Base-by-base conservation (phyloP, 1,284 basidiomycete genomes). In the Pseudozyma pruni region DNA sequence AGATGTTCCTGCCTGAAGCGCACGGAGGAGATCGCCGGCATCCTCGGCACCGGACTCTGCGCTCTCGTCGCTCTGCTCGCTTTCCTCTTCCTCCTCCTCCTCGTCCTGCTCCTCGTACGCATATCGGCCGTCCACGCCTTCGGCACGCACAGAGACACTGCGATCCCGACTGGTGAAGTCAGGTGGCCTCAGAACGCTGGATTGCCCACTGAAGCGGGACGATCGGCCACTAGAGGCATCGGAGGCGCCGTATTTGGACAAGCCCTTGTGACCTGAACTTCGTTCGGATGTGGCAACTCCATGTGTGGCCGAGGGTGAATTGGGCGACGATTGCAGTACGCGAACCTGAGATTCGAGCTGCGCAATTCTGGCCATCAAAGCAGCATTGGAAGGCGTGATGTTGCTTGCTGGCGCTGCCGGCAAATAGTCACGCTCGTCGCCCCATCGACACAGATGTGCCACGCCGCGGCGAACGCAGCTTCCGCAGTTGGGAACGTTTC, bases 401-500 rank as follows among this genome's bases (percentile, higher is more conserved):
- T 54, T 64, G 46, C 56, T 64, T 2, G 55, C 46, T 8, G 56
- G 53, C 2, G 57, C 61, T 4, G 63, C 44, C 14, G 62, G 46
- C 11, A 74, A 14, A 31, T 47, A 52, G 48, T 76, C 74, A 31
- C 74, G 63, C 44, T 76, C 74, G 19, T 76, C 74, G 31, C 74
- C 74, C 71, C 71, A 76, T 19, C 62, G 60, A 40, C 74, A 76
- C 4, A 72, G 63, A 39, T 76, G 74, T 2, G 63, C 67, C 2
- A 76, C 62, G 9, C 74, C 74, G 20, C 74, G 49, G 4, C 64
- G 67, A 17, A 76, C 59, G 37, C 74, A 76, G 33, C 59, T 60
- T 32, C 64, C 63, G 38, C 74, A 76, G 27, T 72, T 69, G 27
- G 71, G 71, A 3, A 76, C 74, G 45, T 76, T 76, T 23, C 72